These are phyloP conservation scores for Salvia rosmarinus DNA, from an alignment of 257 asterid genomes.

Conservation along the genomic window DNA sequence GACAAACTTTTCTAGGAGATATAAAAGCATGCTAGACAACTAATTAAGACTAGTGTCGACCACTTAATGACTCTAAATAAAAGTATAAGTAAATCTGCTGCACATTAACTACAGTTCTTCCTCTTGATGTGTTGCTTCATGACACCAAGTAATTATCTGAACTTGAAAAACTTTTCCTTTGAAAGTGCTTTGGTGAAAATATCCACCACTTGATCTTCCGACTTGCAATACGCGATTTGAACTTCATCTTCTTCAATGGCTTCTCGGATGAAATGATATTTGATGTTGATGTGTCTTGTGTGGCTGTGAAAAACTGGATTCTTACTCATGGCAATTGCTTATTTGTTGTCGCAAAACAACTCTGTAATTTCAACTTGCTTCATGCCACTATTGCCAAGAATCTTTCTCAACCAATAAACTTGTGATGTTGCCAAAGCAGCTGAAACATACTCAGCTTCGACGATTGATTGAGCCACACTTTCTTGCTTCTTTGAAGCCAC, in stretches of 20 bases:
- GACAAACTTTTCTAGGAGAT: too few species aligned
- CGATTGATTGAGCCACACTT: slow-evolving; percentile 17
- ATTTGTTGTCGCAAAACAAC: not conserved
- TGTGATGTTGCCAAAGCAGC: not conserved
- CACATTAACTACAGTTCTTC: too few species aligned
- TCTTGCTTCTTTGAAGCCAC: slow-evolving; percentile 17
- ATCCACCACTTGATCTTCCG: slow-evolving; percentile 9
- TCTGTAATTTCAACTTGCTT: not conserved
- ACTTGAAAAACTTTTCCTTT: not conserved
- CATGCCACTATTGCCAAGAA: not conserved
- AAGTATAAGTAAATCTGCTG: too few species aligned
- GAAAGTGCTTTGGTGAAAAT: not conserved
- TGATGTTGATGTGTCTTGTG: slow-evolving; percentile 11
- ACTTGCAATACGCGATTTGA: not conserved
- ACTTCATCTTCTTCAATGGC: not conserved
- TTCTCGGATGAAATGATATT: not conserved
- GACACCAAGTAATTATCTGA: not conserved
- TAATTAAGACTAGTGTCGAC: too few species aligned
- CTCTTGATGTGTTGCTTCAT: not conserved
- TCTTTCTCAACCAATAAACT: not conserved
- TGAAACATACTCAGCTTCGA: slow-evolving; percentile 1
- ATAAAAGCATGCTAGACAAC: too few species aligned
- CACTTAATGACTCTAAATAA: too few species aligned
- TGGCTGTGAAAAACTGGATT: not conserved
- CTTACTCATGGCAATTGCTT: not conserved